Percentiles rank a stretch among this genome's conserved stretches.
These are phyloP conservation scores for Populus deltoides DNA, from an alignment of 345 rosid species.

Conservation along the genomic window DNA sequence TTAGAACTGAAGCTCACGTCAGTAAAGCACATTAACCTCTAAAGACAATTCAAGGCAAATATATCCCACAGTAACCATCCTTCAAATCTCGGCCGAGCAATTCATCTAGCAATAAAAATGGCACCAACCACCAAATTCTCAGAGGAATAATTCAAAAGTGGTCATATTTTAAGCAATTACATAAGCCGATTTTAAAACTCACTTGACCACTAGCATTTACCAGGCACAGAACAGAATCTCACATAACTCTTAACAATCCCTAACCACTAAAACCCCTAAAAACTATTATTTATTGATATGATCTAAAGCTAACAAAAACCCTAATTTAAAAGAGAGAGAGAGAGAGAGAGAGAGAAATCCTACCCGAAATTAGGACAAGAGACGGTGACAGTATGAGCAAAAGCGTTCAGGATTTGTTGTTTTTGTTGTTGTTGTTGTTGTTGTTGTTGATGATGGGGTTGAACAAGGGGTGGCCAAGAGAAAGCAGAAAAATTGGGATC, in stretches of 20 bases:
- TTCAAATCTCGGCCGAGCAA: background rate
- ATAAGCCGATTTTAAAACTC: background rate
- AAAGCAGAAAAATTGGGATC: constrained; percentile 57
- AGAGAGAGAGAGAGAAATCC: background rate
- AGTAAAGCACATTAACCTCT: background rate
- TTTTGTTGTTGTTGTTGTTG: constrained; percentile 23
- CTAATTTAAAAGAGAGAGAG: no score
- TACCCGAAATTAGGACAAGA: constrained; percentile 64
- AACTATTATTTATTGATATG: background rate
- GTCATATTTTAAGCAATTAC: background rate
- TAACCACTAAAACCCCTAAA: background rate
- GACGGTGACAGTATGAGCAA: background rate
- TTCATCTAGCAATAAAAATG: background rate
- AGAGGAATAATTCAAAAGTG: background rate
- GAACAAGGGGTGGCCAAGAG: constrained; percentile 53
- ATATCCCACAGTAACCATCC: background rate
- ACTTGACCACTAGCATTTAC: background rate
- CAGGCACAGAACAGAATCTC: background rate
- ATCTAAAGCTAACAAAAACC: background rate
- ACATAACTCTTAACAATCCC: background rate
- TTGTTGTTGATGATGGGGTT: background rate
- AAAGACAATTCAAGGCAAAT: background rate
- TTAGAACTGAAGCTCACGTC: background rate
- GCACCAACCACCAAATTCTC: background rate
- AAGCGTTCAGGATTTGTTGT: constrained; percentile 42